Evolutionary conservation across 257 asterid species (phyloP).

Genomic region (Solanum appendiculatum): DNA sequence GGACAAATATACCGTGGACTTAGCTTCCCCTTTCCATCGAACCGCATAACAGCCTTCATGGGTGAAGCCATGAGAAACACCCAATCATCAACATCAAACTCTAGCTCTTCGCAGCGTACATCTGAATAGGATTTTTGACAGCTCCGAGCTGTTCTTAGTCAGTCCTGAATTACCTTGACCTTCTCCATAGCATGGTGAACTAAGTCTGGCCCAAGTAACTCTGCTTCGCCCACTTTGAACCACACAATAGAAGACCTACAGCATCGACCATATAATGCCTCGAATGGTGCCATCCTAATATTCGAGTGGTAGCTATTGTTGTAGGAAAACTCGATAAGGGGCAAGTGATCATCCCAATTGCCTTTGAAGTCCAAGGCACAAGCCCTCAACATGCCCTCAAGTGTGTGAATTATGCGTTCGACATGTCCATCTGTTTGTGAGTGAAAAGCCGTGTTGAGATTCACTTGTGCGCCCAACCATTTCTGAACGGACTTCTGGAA

Average conservation of each 20-base stretch:
- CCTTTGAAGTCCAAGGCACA: not conserved
- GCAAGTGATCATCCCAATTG: not conserved
- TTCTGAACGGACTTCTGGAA: not conserved
- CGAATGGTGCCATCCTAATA: not conserved
- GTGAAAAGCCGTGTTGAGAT: not conserved
- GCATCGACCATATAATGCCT: not conserved
- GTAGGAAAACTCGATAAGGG: not conserved
- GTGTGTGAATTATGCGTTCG: not conserved
- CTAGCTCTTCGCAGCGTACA: too few relatives aligned
- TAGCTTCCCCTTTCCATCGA: too few relatives aligned
- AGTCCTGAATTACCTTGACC: not conserved
- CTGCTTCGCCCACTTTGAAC: not conserved
- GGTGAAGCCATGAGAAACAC: too few relatives aligned
- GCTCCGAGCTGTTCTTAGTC: too few relatives aligned
- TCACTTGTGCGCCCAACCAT: not conserved
- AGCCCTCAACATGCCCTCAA: not conserved
- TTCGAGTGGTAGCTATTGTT: not conserved
- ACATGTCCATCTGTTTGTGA: not conserved
- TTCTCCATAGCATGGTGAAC: not conserved
- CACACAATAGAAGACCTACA: not conserved
- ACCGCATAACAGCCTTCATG: too few relatives aligned
- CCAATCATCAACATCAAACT: too few relatives aligned
- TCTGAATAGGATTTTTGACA: too few relatives aligned
- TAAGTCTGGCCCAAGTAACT: not conserved
- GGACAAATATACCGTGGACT: too few relatives aligned